These are phyloP conservation scores for Fusarium floridanum DNA, from an alignment of 2,329 filamentous ascomycete genomes.

Conservation along the genomic window DNA sequence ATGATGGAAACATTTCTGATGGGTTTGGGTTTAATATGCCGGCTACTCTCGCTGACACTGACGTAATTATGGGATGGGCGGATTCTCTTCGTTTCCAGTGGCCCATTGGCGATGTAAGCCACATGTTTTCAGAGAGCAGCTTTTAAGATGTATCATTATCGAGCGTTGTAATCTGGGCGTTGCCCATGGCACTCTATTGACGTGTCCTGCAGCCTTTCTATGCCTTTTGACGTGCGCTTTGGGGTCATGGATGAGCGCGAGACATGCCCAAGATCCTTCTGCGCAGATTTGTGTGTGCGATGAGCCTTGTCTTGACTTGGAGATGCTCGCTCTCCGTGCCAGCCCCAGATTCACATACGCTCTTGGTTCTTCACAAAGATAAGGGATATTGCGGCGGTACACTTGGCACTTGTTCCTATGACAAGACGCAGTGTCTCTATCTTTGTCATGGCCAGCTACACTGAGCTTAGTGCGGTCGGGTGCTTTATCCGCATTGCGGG, in stretches of 20 bases:
- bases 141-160: conserved; percentile 15
- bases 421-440: neutral
- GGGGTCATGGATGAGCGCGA: neutral
- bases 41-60: conserved; percentile 11
- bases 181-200: neutral
- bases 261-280: neutral
- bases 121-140: conserved; percentile 33
- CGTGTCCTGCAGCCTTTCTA: neutral
- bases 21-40: neutral
- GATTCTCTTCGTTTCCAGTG: conserved; percentile 28
- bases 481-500: neutral
- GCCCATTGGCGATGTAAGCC: conserved; percentile 32
- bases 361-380: neutral
- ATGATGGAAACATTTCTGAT: conserved; percentile 7
- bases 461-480: neutral
- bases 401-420: neutral
- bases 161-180: neutral
- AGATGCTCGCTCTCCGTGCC: neutral
- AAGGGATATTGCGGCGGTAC: neutral
- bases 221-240: neutral
- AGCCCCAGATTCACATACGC: neutral
- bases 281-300: neutral
- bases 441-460: neutral
- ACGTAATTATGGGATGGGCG: conserved; percentile 30
- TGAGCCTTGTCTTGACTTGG: neutral